Base-by-base conservation (phyloP, 805 yeast species). In the Candida manassasensis region DNA sequence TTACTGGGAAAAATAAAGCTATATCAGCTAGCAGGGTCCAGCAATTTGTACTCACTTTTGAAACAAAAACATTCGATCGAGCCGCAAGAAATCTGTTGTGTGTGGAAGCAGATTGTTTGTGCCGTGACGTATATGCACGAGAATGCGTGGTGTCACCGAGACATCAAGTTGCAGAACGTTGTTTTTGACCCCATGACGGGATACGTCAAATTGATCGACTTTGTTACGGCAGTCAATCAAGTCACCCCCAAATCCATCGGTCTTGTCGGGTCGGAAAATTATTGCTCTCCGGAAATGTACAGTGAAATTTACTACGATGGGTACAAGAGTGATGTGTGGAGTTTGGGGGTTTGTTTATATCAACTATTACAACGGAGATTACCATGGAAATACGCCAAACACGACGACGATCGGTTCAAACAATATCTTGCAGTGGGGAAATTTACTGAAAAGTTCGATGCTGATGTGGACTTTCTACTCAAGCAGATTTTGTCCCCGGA, bases 371-470 rank as follows among this genome's bases (percentile, higher is more conserved):
- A 49, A 16, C 36, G 45, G 9, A 43, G 41, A n/a, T 64, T 61
- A 27, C 77, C 78, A 3, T 77, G 82, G 82, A 58, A 53, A 32
- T 41, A 52, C 12, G 77, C 81, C 0, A 48, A 48, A 18, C 42
- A 45, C 14, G 48, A 57, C 17, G 70, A 67, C 34, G 29, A 34
- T 6, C 44, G 40, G 4, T 67, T 8, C 27, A n/a, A 11, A 6
- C 12, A 24, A 37, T 41, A 32, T 31, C 21, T 19, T 9, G 13
- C 47, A 34, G 13, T 13, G 16, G 18, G 12, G 19, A 15, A 17
- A 13, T 10, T n/a, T 12, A n/a, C 21, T 11, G 16, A 14, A 6
- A 14, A 17, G 12, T 24, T 11, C 12, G 18, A 6, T 10, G 6
- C 19, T 6, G 11, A 9, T 11, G 18, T 27, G 15, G 30, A 27